A percentile compares a stretch with the other conserved stretches of the same genome.
Evolutionary conservation across 2,329 filamentous ascomycete genomes (phyloP).

Genomic region (Penicillium digitatum): DNA sequence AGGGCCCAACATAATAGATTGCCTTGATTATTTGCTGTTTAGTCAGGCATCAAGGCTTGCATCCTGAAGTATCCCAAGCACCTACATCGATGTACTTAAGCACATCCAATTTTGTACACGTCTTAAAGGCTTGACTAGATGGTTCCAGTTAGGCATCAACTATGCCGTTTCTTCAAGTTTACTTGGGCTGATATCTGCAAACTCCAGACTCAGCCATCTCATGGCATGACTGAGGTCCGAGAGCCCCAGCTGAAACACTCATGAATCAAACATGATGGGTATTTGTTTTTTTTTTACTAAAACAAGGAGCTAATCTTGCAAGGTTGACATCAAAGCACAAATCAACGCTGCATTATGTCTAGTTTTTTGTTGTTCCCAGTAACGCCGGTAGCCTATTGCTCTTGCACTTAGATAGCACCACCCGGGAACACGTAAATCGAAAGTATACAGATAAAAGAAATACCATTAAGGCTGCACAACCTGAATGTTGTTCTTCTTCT

Average conservation of each 20-base stretch:
- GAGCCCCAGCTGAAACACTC: background rate
- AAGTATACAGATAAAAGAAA: slow-evolving; percentile 3
- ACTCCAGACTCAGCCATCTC: background rate
- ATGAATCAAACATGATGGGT: background rate
- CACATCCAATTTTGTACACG: background rate
- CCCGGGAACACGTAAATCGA: slow-evolving; percentile 9
- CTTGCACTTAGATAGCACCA: slow-evolving; percentile 1
- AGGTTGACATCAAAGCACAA: slow-evolving; percentile 6
- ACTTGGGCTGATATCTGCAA: background rate
- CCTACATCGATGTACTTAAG: background rate
- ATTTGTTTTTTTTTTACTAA: background rate
- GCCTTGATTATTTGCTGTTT: background rate
- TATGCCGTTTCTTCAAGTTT: background rate
- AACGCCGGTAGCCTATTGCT: slow-evolving; percentile 19
- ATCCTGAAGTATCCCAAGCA: background rate
- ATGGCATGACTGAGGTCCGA: background rate
- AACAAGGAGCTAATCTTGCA: slow-evolving; percentile 1
- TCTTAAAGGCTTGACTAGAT: background rate
- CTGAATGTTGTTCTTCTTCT: slow-evolving; percentile 51
- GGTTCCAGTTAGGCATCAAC: background rate
- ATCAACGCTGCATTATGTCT: slow-evolving; percentile 21
- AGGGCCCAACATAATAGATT: background rate
- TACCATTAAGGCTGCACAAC: slow-evolving; percentile 43
- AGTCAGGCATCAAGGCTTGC: slow-evolving; percentile 9
- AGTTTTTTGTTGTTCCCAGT: slow-evolving; percentile 18